Evolutionary conservation across 306 rosid species (phyloP).

Genomic region (Senna tora): DNA sequence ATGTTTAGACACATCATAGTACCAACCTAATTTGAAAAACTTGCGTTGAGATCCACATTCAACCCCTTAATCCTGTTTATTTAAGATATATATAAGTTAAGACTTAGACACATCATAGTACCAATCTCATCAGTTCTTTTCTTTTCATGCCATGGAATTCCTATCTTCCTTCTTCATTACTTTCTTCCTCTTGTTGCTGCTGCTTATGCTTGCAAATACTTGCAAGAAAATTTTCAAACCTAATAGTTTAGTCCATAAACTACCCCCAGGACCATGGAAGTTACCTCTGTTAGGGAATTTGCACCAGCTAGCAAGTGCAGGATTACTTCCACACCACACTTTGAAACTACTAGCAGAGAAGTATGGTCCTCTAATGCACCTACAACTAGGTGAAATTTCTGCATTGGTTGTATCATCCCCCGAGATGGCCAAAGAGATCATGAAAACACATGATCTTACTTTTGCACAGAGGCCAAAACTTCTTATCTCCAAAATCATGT

Average conservation of each 20-base stretch:
- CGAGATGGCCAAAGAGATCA: conserved; percentile 28
- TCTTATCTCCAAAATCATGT: conserved; percentile 26
- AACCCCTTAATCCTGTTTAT: no score
- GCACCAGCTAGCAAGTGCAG: no score
- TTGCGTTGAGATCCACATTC: no score
- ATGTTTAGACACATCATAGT: no score
- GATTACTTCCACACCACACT: no score
- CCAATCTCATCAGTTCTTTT: no score
- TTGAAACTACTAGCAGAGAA: conserved; percentile 41
- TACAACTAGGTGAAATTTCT: conserved; percentile 47
- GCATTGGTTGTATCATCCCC: conserved; percentile 45
- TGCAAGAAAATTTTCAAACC: not conserved
- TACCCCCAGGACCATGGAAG: no score
- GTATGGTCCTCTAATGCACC: conserved; percentile 55
- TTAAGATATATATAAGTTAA: no score
- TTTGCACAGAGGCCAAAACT: conserved; percentile 43
- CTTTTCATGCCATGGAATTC: conserved; percentile 22
- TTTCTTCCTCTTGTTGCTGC: conserved; percentile 5
- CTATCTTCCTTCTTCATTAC: not conserved
- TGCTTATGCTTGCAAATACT: conserved; percentile 16
- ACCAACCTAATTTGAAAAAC: no score
- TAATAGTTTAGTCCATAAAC: conserved; percentile 9
- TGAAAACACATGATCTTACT: conserved; percentile 50
- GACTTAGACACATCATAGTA: no score
- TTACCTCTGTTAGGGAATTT: no score